Evolutionary conservation across 1,139 yeast genomes (phyloP).

Genomic region (Taphrina populina): DNA sequence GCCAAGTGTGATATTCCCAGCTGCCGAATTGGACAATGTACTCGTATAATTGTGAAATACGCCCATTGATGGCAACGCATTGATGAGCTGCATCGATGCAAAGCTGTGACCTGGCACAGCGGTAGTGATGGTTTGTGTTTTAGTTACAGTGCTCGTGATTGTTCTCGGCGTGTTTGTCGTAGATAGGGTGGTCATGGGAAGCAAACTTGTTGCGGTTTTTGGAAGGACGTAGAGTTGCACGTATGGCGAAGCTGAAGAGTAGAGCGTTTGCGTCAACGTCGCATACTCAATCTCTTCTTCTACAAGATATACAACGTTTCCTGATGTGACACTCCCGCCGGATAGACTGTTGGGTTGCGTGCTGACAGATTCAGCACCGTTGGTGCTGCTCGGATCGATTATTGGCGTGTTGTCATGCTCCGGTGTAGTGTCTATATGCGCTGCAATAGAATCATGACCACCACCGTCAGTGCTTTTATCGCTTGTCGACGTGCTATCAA

Average conservation of each 20-base stretch:
- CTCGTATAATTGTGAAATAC: not conserved
- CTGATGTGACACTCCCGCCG: not conserved
- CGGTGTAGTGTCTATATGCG: not conserved
- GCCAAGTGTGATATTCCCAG: no score
- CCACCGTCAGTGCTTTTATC: no score
- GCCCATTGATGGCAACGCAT: conserved; percentile 6
- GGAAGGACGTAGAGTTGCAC: conserved; percentile 31
- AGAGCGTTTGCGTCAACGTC: conserved; percentile 10
- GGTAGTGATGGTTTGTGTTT: conserved; percentile 1
- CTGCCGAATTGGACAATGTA: no score
- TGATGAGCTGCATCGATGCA: conserved; percentile 2
- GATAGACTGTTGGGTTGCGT: not conserved
- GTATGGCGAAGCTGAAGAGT: conserved; percentile 14
- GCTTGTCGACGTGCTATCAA: no score
- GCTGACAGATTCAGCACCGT: not conserved
- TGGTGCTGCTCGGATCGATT: not conserved
- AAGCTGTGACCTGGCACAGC: not conserved
- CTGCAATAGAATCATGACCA: not conserved
- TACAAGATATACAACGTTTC: not conserved
- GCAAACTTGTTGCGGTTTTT: conserved; percentile 9
- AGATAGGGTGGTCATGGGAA: not conserved
- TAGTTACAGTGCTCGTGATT: not conserved
- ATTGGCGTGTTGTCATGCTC: not conserved
- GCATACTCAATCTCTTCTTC: conserved; percentile 23
- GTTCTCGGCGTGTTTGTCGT: not conserved